Evolutionary conservation across 805 yeast species (phyloP), one percentile per base, ranked within the genome.

Genomic region (Cyberlindnera euphorbiae): DNA sequence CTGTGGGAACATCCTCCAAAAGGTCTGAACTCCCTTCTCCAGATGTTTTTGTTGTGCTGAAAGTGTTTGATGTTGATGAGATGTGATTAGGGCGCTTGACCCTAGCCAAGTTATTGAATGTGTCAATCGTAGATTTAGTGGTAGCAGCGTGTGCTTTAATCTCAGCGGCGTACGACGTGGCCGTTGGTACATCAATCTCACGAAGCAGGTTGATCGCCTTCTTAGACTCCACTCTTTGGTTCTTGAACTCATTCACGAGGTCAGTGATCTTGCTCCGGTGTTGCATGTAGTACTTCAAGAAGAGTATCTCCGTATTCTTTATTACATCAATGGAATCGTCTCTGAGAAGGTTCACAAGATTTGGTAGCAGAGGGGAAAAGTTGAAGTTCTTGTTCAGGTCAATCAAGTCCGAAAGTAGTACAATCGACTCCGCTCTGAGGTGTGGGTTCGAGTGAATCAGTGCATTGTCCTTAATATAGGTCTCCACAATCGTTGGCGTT

Each of bases 401-500:
- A 11, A 63, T 61, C 12, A 75, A 53, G 31, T 67, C 67, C 31
- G 61, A 54, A 4, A 77, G 48, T 64, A 77, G 66, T 8, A 51
- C 52, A 17, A 77, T 59, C 1, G 71, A 53, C 46, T 72, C 77
- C 5, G 61, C 53, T 26, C 69, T 62, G 5, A 75, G 55, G 15
- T 42, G 47, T 4, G 57, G 43, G 41, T 64, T 66, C 8, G 61
- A 45, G 47, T 64, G 66, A 12, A 56, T 56, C 24, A 76, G 56
- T 0, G 74, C 79, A 7, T 58, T 47, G 2, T 69, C 71, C 17
- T 58, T 57, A n/a, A 77, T 41, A 2, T 64, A 58, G 6, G 47
- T 49, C 41, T 75, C 79, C 19, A 74, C 77, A 13, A 64, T 64
- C 2, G 53, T 45, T 0, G 78, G 73, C 1, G 72, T 62, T n/a